These are phyloP conservation scores for Pistacia integerrima DNA, from an alignment of 345 rosid genomes.

Conservation along the genomic window DNA sequence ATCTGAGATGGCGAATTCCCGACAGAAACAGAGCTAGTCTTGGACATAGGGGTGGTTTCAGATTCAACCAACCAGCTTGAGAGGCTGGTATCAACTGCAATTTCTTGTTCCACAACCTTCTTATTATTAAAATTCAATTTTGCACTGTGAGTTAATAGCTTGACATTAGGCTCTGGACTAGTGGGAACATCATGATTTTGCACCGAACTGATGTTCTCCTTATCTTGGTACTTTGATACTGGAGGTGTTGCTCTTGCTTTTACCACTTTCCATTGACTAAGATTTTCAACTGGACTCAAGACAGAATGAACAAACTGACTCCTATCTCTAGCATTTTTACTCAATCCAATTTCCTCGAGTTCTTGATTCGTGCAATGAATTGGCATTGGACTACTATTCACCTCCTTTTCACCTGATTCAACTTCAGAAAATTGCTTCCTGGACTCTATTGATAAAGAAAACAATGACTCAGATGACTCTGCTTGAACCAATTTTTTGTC, in stretches of 20 bases:
- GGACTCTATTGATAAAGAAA: slow-evolving; percentile 62
- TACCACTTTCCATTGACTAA: slow-evolving; percentile 43
- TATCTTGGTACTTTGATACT: slow-evolving; percentile 36
- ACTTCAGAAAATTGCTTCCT: slow-evolving; percentile 35
- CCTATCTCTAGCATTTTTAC: slow-evolving; percentile 26
- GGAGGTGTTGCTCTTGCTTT: slow-evolving; percentile 33
- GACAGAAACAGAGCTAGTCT: slow-evolving; percentile 32
- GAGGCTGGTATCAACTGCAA: slow-evolving; percentile 63
- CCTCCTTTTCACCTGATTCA: slow-evolving; percentile 41
- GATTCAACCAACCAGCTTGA: slow-evolving; percentile 65
- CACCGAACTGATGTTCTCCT: slow-evolving; percentile 40
- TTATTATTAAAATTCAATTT: slow-evolving; percentile 13
- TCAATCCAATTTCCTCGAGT: slow-evolving; percentile 20
- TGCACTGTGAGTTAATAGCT: slow-evolving; percentile 9
- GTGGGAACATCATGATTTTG: slow-evolving; percentile 7
- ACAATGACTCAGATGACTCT: slow-evolving; percentile 68
- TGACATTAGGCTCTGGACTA: slow-evolving; percentile 29
- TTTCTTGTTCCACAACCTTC: slow-evolving; percentile 30
- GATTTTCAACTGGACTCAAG: slow-evolving; percentile 57
- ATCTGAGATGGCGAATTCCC: slow-evolving; percentile 38
- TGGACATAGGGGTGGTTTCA: slow-evolving; percentile 39
- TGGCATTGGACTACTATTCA: slow-evolving; percentile 44
- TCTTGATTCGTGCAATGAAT: slow-evolving; percentile 12
- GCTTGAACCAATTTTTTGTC: slow-evolving; percentile 25
- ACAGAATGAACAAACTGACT: slow-evolving; percentile 39